Conservation (phyloP, 257 asterid species). For the Paraleonurus japonicus region DNA sequence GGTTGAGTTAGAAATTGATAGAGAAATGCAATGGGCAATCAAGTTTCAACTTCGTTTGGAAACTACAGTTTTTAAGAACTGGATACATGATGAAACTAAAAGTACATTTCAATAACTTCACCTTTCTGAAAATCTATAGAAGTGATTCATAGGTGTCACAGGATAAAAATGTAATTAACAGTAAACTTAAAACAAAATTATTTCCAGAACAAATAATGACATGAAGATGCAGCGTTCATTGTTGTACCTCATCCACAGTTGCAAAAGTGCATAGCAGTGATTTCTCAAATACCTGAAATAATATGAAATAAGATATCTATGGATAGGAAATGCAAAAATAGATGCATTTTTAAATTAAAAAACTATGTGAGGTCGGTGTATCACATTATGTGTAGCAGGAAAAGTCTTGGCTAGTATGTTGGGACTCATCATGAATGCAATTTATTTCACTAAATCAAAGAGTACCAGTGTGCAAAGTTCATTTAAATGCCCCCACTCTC, state of each 20-base stretch:
- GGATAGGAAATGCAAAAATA: slow-evolving; percentile 17
- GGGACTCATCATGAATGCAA: background rate
- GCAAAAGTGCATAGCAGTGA: slow-evolving; percentile 75
- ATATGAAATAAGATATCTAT: slow-evolving; percentile 5
- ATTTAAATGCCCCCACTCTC: background rate
- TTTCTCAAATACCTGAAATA: slow-evolving; percentile 80
- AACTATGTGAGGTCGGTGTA: background rate
- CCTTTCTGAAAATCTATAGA: slow-evolving; percentile 15
- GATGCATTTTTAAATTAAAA: background rate
- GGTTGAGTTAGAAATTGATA: slow-evolving; percentile 23
- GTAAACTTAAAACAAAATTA: slow-evolving; percentile 5
- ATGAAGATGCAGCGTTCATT: background rate
- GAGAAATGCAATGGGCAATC: background rate
- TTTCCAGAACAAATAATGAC: slow-evolving; percentile 1
- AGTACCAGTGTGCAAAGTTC: slow-evolving; percentile 6
- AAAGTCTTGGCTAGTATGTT: background rate
- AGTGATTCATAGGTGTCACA: slow-evolving; percentile 13
- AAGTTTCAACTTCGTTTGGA: background rate
- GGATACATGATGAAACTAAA: slow-evolving; percentile 7
- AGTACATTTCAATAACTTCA: background rate
- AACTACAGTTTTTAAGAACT: slow-evolving; percentile 5
- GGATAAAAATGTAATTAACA: slow-evolving; percentile 1
- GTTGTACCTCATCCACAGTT: slow-evolving; percentile 77
- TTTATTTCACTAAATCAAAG: slow-evolving; percentile 7
- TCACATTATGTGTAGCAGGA: slow-evolving; percentile 5